Evolutionary conservation across 306 rosid species (phyloP).

Genomic region (Spatholobus suberectus): DNA sequence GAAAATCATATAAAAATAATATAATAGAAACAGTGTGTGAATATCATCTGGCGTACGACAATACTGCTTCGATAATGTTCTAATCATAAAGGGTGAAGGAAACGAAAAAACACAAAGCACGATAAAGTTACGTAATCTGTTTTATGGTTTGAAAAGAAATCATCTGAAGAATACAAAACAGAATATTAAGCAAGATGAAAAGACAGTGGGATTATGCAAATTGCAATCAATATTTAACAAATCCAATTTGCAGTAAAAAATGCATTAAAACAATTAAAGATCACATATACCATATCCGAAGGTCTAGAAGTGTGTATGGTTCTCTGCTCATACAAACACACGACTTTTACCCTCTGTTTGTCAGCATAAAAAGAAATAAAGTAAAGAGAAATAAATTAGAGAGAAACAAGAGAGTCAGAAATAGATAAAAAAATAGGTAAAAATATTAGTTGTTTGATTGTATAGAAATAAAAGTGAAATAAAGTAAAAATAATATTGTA

Average conservation of each 20-base stretch:
- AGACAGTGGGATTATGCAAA: not conserved
- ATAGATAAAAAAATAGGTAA: too few relatives aligned
- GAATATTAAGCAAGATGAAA: not conserved
- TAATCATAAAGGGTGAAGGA: not conserved
- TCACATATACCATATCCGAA: not conserved
- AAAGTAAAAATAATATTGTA: too few relatives aligned
- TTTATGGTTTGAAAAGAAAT: not conserved
- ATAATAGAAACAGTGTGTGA: too few relatives aligned
- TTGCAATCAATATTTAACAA: not conserved
- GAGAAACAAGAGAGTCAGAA: too few relatives aligned
- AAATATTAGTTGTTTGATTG: too few relatives aligned
- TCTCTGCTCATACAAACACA: not conserved
- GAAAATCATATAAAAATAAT: not conserved
- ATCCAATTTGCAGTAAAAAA: not conserved
- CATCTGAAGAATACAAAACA: not conserved
- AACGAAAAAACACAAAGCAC: slow-evolving; percentile 15
- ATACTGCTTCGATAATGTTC: not conserved
- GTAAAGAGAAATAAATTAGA: too few relatives aligned
- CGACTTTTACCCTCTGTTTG: too few relatives aligned
- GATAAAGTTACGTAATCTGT: slow-evolving; percentile 1
- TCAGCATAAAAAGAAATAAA: too few relatives aligned
- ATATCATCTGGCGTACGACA: not conserved
- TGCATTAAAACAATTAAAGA: not conserved
- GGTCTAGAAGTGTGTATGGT: not conserved
- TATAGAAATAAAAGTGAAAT: too few relatives aligned